These are phyloP conservation scores for Atkinsonella hypoxylon DNA, from an alignment of 2,329 filamentous ascomycete species.

Conservation along the genomic window DNA sequence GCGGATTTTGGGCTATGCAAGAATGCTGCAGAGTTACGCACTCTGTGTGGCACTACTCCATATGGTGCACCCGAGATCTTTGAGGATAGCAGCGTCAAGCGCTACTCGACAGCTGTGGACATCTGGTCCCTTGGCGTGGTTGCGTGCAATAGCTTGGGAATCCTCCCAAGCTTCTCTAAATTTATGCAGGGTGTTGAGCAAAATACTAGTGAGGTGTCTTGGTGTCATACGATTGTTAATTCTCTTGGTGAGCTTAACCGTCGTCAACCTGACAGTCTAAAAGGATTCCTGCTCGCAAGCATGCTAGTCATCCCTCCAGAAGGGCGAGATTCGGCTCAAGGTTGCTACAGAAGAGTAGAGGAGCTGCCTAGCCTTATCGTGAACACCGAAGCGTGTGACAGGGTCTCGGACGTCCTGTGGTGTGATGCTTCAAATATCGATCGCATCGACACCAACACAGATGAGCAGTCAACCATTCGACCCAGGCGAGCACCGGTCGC, in stretches of 20 bases:
- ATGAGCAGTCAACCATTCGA: conserved; percentile 2
- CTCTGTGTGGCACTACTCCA: conserved; percentile 73
- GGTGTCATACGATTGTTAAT: conserved; percentile 2
- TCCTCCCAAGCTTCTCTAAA: conserved; percentile 3
- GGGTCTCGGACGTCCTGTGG: conserved; percentile 4
- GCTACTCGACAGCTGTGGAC: conserved; percentile 82
- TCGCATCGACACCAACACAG: not conserved
- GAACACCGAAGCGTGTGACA: not conserved
- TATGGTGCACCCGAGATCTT: conserved; percentile 81
- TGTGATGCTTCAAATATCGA: not conserved
- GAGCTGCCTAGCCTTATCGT: conserved; percentile 2
- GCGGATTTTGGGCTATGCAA: conserved; percentile 89
- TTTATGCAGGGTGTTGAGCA: not conserved
- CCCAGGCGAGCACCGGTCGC: conserved; percentile 2
- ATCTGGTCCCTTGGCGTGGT: conserved; percentile 89
- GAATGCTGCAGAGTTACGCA: conserved; percentile 86
- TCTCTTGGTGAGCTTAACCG: not conserved
- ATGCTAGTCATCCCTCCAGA: conserved; percentile 1
- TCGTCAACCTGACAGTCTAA: not conserved
- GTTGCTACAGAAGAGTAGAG: not conserved
- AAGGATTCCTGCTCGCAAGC: conserved; percentile 1
- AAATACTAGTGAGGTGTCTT: not conserved
- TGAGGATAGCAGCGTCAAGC: conserved; percentile 27
- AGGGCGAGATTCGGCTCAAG: not conserved
- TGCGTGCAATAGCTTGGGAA: conserved; percentile 2